Conservation (phyloP, 2,329 filamentous ascomycete species). For the Alternaria solani region DNA sequence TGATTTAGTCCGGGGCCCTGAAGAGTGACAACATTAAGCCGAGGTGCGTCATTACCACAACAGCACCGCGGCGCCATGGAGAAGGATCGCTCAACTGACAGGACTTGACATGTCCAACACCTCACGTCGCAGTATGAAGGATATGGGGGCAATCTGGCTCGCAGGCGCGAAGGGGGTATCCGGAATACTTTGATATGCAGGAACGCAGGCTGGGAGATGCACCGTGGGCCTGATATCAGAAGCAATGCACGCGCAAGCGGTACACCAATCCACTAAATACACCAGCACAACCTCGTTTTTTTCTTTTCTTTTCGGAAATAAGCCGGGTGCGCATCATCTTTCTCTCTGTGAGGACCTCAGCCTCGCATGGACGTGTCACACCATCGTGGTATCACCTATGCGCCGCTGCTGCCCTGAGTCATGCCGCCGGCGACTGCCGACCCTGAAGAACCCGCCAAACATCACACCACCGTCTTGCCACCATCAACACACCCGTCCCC, state of each 20-base stretch:
- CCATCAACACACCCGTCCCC: conserved; percentile 1
- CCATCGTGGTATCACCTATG: conserved; percentile 10
- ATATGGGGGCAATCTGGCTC: background rate
- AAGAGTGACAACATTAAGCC: background rate
- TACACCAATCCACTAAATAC: background rate
- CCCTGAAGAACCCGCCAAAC: conserved; percentile 3
- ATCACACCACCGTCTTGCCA: conserved; percentile 41
- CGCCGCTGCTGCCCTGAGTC: conserved; percentile 4
- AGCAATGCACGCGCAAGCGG: background rate
- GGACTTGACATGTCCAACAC: background rate
- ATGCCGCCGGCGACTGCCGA: conserved; percentile 34
- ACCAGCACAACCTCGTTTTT: background rate
- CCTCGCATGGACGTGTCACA: conserved; percentile 2
- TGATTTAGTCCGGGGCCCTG: background rate
- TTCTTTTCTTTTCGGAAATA: background rate
- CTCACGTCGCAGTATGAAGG: background rate
- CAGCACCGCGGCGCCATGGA: background rate
- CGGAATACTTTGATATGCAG: background rate
- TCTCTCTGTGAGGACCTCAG: background rate
- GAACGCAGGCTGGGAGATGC: background rate
- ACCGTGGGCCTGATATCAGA: background rate
- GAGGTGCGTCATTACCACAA: background rate
- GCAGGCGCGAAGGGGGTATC: background rate
- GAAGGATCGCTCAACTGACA: background rate
- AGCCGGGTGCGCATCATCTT: background rate